phyloP scores from a whole-genome alignment of 2,329 filamentous ascomycete species.

The Colletotrichum agaves region DNA sequence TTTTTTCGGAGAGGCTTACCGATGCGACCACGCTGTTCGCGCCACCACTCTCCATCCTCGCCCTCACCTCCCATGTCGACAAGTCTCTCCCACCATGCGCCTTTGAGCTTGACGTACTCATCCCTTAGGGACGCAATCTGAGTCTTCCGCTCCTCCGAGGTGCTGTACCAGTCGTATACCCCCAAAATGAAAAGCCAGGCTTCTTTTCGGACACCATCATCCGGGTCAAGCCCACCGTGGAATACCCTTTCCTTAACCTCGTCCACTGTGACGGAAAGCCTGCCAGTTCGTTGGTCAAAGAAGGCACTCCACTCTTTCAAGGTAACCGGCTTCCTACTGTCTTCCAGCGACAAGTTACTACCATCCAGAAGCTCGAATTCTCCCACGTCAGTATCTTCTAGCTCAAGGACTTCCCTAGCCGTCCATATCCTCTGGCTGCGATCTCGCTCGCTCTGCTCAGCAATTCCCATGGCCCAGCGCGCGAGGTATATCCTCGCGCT shows the following conservation, averaged over 20 bases:
- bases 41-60: conserved; percentile 94
- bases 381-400: conserved; percentile 93
- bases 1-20: conserved; percentile 67
- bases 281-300: conserved; percentile 81
- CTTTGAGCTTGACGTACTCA: conserved; percentile 94
- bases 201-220: conserved; percentile 94
- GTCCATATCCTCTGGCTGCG: conserved; percentile 91
- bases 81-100: conserved; percentile 94
- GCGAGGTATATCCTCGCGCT: conserved; percentile 94
- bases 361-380: conserved; percentile 96
- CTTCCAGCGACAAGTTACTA: conserved; percentile 77
- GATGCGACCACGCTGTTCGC: conserved; percentile 91
- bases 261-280: conserved; percentile 82
- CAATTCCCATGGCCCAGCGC: conserved; percentile 98
- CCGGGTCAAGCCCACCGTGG: conserved; percentile 87
- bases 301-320: conserved; percentile 90
- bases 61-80: conserved; percentile 82
- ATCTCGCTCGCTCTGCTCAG: conserved; percentile 94
- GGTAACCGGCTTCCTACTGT: conserved; percentile 80
- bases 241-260: conserved; percentile 98
- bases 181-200: conserved; percentile 95
- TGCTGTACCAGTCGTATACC: conserved; percentile 94
- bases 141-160: conserved; percentile 82
- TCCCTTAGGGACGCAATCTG: conserved; percentile 88
- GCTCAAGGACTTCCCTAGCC: conserved; percentile 88